A percentile compares a stretch with the other conserved stretches of the same genome.
phyloP scores from a whole-genome alignment of 176 grass and related monocot genomes.

The Dendrocalamus sinicus region DNA sequence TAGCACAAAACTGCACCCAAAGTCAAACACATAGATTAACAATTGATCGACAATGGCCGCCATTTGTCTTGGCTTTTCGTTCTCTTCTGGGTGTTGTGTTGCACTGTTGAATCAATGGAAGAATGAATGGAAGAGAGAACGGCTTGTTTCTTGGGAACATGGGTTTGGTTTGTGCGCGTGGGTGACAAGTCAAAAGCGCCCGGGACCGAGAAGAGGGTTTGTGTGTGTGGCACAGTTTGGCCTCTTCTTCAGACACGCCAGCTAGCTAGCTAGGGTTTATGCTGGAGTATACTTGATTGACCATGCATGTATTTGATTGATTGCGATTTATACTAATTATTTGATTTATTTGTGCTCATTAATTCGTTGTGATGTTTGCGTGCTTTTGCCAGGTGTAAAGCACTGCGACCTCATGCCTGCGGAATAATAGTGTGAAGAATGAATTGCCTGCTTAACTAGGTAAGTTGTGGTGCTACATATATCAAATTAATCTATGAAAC shows the following conservation, averaged over 20 bases:
- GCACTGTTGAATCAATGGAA: conserved; percentile 28
- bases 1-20: conserved; percentile 43
- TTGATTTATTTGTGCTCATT: background rate
- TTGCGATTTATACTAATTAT: conserved; percentile 9
- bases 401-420: conserved; percentile 1
- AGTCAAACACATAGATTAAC: conserved; percentile 61
- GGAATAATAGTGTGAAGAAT: background rate
- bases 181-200: conserved; percentile 57
- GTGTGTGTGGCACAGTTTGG: conserved; percentile 40
- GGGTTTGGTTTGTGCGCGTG: conserved; percentile 46
- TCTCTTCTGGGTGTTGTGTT: conserved; percentile 42
- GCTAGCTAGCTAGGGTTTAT: conserved; percentile 38
- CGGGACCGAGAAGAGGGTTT: conserved; percentile 39
- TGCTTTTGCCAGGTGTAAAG: conserved; percentile 27
- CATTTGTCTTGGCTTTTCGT: conserved; percentile 43
- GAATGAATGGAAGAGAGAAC: conserved; percentile 8
- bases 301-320: conserved; percentile 24
- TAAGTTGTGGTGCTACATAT: background rate
- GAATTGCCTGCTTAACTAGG: background rate
- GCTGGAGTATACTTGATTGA: conserved; percentile 18
- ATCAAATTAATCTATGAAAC: background rate
- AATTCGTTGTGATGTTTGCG: background rate
- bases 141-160: conserved; percentile 12
- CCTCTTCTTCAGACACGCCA: conserved; percentile 49
- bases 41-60: conserved; percentile 36